Base-by-base conservation (phyloP, 306 rosid genomes). In the Oemleria cerasiformis region DNA sequence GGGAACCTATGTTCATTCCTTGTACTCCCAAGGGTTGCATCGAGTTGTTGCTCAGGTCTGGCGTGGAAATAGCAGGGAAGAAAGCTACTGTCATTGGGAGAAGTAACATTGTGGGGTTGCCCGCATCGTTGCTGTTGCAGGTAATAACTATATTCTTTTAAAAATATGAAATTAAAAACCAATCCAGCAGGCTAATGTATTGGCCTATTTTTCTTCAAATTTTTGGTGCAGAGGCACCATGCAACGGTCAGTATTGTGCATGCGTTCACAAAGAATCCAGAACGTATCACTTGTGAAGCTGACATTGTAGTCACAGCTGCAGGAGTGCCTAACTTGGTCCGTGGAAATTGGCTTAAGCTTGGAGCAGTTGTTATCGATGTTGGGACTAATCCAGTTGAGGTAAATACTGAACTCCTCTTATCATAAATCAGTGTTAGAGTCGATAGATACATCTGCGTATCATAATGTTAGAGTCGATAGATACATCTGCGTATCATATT, bases 1-100 rank as follows among this genome's bases (percentile, higher is more conserved):
- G 86, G 78, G 97, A 91, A 75, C 98, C 98, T 43, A 75, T 88
- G 66, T 93, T 93, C 85, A 83, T 82, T 70, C 96, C 98, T 19
- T 93, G 98, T 83, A 87, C 97, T 70, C 91, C 98, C 55, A 93
- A 86, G 64, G 98, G 92, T 59, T 91, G 97, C 87, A 75, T 93
- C 41, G 98, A 93, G 83, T 76, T 93, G 78, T 76, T 91, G 88
- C 81, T 90, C 75, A 82, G 98, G 74, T 87, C 94, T 23, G 97
- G 98, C 25, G 80, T 93, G 58, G 79, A 87, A 77, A 87, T 91
- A 6, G 44, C 55, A 49, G 98, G 98, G 63, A 93, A 87, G 92
- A 88, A 83, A 48, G 96, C 91, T 3, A 96, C 82, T 30, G 98
- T 93, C 82, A 91, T 91, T 49, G 98, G 98, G 68, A 88, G 88